Evolutionary conservation across 2,329 filamentous ascomycete genomes (phyloP).

Genomic region (Calonectria honghensis): DNA sequence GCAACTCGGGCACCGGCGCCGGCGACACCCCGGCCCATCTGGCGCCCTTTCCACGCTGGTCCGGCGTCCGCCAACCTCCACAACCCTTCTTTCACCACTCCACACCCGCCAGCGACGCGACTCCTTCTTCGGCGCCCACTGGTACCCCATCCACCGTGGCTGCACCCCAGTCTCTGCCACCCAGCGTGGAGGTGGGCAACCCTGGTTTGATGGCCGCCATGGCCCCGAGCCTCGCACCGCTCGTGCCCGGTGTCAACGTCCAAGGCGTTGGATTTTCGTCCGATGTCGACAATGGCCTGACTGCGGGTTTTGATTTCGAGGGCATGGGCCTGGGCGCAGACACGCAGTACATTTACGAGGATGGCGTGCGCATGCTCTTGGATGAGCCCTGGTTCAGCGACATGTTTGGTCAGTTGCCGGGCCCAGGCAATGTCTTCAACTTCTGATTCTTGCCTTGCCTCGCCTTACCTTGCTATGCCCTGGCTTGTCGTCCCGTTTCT

Average conservation of each 20-base stretch:
- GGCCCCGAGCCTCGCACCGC: conserved; percentile 51
- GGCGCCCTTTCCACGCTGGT: conserved; percentile 49
- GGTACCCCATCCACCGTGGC: conserved; percentile 24
- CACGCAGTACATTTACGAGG: conserved; percentile 56
- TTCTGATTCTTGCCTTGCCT: conserved; percentile 48
- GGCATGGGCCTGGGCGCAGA: conserved; percentile 55
- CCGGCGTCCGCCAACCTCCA: conserved; percentile 51
- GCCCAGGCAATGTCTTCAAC: conserved; percentile 58
- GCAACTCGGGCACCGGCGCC: conserved; percentile 35
- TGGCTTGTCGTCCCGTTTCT: background rate
- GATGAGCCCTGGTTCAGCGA: conserved; percentile 64
- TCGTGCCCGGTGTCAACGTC: conserved; percentile 38
- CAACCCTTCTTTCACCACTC: conserved; percentile 64
- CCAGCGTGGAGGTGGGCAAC: conserved; percentile 43
- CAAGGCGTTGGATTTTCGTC: conserved; percentile 41
- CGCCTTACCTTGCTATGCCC: background rate
- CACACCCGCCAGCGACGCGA: conserved; percentile 47
- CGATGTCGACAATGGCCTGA: conserved; percentile 51
- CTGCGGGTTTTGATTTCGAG: conserved; percentile 57
- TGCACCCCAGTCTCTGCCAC: conserved; percentile 39
- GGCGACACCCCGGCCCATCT: conserved; percentile 41
- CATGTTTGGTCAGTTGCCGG: conserved; percentile 60
- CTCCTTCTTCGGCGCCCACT: conserved; percentile 24
- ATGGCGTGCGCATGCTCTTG: conserved; percentile 61
- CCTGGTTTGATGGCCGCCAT: conserved; percentile 54